Base-by-base conservation (phyloP, 305 asterid species). In the Withania somnifera region DNA sequence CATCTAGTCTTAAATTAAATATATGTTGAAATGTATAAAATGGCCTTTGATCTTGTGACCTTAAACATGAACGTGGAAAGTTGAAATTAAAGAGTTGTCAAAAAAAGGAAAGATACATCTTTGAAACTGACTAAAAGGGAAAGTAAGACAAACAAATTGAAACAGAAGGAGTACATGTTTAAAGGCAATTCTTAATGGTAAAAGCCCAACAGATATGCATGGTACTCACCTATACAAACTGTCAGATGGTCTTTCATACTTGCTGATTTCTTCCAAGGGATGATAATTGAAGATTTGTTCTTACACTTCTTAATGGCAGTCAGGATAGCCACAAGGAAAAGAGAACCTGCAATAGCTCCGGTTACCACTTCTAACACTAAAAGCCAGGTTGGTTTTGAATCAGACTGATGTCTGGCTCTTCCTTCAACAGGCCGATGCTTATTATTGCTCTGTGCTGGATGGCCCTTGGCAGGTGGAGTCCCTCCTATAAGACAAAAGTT, bases 181-280 rank as follows among this genome's bases (percentile, higher is more conserved):
- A 73, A 13, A 71, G 20, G 57, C 57, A 22, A 45, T 24, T 69
- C 50, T 64, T 30, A 6, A 69, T 20, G 38, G 63, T 24, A 40
- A n/a, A 58, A 1, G 4, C 7, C 45, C 17, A 78, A 54, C 45
- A 36, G 57, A 60, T 38, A 56, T 40, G 63, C 51, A 63, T 68
- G 67, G 84, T 66, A 82, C 90, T 66, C 53, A 97, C 98, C 98
- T 84, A 90, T 86, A 89, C 85, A 89, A 86, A 91, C 85, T 50
- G 94, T 76, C 85, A 84, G 83, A 86, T 88, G 88, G 81, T 95
- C 98, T 87, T 86, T 92, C 79, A 90, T 45, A 78, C 97, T 95
- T 51, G 90, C 86, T 20, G 97, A 93, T 86, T 90, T 97, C 90
- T 90, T 97, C 99, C 99, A 92, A 6, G 96, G 98, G 82, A 91